Evolutionary conservation across 2,329 filamentous ascomycete species (phyloP).

Genomic region (Orbilia javanica): DNA sequence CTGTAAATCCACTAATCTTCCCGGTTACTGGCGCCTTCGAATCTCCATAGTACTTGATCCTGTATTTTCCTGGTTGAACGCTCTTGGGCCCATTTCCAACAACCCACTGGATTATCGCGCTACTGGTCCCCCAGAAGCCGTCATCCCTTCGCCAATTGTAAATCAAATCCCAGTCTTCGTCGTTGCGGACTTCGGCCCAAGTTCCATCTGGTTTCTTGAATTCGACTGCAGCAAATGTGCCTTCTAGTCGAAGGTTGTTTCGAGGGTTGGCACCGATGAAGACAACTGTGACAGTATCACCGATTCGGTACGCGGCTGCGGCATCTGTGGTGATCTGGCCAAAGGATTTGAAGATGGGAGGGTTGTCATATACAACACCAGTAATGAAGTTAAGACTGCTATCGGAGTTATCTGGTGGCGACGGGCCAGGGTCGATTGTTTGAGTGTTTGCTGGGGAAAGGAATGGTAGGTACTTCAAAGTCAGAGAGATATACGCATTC

Average conservation of each 20-base stretch:
- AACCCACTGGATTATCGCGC: constrained; percentile 85
- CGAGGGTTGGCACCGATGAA: constrained; percentile 92
- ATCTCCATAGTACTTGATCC: constrained; percentile 87
- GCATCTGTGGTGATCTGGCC: constrained; percentile 75
- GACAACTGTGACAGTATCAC: constrained; percentile 74
- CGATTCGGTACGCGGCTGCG: constrained; percentile 70
- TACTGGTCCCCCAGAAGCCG: constrained; percentile 77
- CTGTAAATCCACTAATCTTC: constrained; percentile 76
- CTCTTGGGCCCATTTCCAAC: constrained; percentile 72
- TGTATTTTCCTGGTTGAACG: constrained; percentile 75
- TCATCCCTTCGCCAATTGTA: constrained; percentile 83
- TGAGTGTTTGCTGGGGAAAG: constrained; percentile 70
- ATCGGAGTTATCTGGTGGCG: constrained; percentile 82
- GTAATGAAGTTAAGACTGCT: constrained; percentile 83
- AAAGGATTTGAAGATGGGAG: constrained; percentile 76
- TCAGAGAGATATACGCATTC: constrained; percentile 87
- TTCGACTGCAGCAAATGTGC: constrained; percentile 83
- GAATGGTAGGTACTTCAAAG: constrained; percentile 77
- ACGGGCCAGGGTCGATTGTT: constrained; percentile 70
- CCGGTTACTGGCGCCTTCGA: constrained; percentile 75
- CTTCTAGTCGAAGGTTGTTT: constrained; percentile 84
- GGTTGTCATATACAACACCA: constrained; percentile 79
- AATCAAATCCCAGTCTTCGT: constrained; percentile 85
- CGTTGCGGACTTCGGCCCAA: constrained; percentile 78
- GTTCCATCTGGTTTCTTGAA: constrained; percentile 67